Evolutionary conservation across 305 asterid genomes (phyloP), one percentile per base, ranked within the genome.

Genomic region (Fraxinus albicans): DNA sequence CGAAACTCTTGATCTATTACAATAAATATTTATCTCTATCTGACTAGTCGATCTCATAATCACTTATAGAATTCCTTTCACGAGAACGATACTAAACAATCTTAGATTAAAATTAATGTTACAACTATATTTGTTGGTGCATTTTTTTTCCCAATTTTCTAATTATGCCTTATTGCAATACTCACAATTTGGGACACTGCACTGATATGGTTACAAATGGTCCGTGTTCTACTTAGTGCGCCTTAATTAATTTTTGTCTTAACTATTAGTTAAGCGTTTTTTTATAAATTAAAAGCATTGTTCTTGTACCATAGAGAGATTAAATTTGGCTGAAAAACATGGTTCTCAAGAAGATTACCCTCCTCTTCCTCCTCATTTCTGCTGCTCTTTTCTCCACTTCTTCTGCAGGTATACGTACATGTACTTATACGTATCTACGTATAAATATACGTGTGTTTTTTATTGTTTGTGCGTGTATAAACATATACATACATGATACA

Each of bases 331-430:
- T 65, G 80, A 83, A 81, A 60, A 81, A 82, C 15, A 89, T 90
- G 94, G 90, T 80, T 86, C 34, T 86, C 87, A 90, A 90, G 91
- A 91, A 90, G 63, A 83, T 87, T 85, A 81, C 77, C 86, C 76
- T 93, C 74, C 89, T 95, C 87, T 88, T 91, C 84, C 93, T 95
- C 86, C 84, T 95, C 86, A 63, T 95, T 88, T 88, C 91, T 82
- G 88, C 91, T 0, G 85, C 93, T 42, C 72, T 92, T 85, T n/a
- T 91, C 38, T 83, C 95, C 17, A 83, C 94, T 80, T 90, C 97
- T 33, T 83, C 88, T 85, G 96, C 97, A 88, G 97, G 98, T 93
- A 83, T 10, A 27, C 15, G 2, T 8, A 25, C 15, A 21, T 3
- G 31, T 21, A 21, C 70, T 21, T 23, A 17, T 53, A n/a, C 9